Percentiles rank a stretch among this genome's conserved stretches.
phyloP scores from a whole-genome alignment of 169 alveolate genomes.

The Plasmodium yoelii region DNA sequence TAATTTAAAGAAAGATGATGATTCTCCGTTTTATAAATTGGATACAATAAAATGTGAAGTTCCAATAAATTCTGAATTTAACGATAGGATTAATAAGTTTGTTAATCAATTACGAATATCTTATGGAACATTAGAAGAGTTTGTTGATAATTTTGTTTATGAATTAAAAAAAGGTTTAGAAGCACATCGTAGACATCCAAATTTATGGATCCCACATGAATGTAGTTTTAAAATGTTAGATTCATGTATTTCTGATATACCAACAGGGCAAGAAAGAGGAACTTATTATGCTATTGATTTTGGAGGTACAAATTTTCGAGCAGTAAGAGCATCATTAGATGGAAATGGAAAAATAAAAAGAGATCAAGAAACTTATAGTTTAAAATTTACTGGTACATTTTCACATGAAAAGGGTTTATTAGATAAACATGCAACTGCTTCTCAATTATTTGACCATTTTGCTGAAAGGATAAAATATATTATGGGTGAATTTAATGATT shows the following conservation, averaged over 20 bases:
- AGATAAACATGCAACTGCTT: constrained; percentile 88
- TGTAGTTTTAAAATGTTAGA: constrained; percentile 90
- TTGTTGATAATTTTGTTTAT: constrained; percentile 68
- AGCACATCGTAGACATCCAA: constrained; percentile 86
- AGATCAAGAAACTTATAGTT: constrained; percentile 80
- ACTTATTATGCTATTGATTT: constrained; percentile 91
- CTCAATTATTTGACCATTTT: constrained; percentile 87
- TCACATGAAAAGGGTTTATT: constrained; percentile 86
- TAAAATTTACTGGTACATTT: constrained; percentile 82
- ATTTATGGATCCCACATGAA: constrained; percentile 85
- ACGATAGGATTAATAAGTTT: constrained; percentile 37
- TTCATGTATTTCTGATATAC: constrained; percentile 86
- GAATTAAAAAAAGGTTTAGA: constrained; percentile 83
- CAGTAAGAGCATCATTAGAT: constrained; percentile 87
- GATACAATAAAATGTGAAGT: constrained; percentile 62
- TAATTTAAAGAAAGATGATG: constrained; percentile 33
- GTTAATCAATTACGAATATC: constrained; percentile 58
- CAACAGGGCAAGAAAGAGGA: constrained; percentile 92
- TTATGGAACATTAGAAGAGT: constrained; percentile 56
- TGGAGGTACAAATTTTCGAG: constrained; percentile 92
- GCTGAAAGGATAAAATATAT: constrained; percentile 82
- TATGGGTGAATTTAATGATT: constrained; percentile 83
- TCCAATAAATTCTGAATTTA: constrained; percentile 39
- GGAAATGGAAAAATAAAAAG: constrained; percentile 89
- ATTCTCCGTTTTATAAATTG: constrained; percentile 24